Evolutionary conservation across 2,329 filamentous ascomycete species (phyloP).

Genomic region (Xylariaceae sp.): DNA sequence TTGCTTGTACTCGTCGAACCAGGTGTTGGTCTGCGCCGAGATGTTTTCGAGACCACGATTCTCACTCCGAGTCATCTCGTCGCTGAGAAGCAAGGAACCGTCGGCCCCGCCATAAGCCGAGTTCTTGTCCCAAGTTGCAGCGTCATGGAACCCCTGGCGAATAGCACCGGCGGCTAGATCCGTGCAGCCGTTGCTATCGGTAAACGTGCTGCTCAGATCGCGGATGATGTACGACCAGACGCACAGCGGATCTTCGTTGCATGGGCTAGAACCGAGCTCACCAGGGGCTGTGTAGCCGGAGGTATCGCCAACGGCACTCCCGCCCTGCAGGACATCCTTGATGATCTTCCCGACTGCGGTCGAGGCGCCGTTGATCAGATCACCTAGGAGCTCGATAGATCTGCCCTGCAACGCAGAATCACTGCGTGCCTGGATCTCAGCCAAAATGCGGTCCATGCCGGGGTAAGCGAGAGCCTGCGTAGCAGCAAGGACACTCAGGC

Average conservation of each 20-base stretch:
- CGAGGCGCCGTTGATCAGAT: conserved; percentile 16
- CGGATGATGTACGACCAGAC: conserved; percentile 45
- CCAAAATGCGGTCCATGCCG: conserved; percentile 27
- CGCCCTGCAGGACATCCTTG: conserved; percentile 26
- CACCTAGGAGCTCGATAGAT: conserved; percentile 30
- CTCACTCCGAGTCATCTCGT: conserved; percentile 42
- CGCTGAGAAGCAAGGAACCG: conserved; percentile 46
- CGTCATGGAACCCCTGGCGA: conserved; percentile 52
- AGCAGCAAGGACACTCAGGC: conserved; percentile 18
- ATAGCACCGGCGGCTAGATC: conserved; percentile 47
- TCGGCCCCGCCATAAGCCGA: conserved; percentile 47
- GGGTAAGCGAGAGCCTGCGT: conserved; percentile 29
- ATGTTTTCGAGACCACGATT: conserved; percentile 52
- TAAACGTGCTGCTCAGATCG: conserved; percentile 41
- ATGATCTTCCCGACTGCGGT: conserved; percentile 26
- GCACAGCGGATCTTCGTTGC: conserved; percentile 39
- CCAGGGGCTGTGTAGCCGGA: conserved; percentile 27
- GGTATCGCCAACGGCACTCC: conserved; percentile 17
- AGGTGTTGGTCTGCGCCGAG: conserved; percentile 39
- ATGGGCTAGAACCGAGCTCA: conserved; percentile 27
- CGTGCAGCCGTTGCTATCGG: conserved; percentile 40
- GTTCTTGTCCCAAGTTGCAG: conserved; percentile 45
- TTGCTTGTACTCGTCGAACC: conserved; percentile 43
- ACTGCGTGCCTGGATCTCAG: conserved; percentile 30
- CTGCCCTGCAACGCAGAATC: conserved; percentile 19